Percentiles rank a stretch among this genome's conserved stretches.
Evolutionary conservation across 1,139 yeast species (phyloP).

Genomic region (Wickerhamomyces sp.): DNA sequence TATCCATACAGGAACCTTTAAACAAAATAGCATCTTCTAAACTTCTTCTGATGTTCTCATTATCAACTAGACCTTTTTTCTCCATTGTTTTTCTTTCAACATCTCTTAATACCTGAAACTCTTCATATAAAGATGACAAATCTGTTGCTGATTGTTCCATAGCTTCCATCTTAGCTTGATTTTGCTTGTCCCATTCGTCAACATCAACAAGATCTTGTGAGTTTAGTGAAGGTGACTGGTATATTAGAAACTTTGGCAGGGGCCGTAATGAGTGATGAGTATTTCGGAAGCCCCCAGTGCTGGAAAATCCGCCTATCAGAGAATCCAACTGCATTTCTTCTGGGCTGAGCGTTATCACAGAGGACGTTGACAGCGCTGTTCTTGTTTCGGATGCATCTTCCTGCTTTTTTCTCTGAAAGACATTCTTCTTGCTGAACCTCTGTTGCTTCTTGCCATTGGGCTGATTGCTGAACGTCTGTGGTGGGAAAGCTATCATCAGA

Average conservation of each 20-base stretch:
- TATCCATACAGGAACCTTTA: conserved; percentile 83
- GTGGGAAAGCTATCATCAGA: background rate
- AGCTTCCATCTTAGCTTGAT: conserved; percentile 43
- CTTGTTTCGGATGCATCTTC: background rate
- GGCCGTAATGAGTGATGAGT: conserved; percentile 21
- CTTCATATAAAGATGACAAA: conserved; percentile 48
- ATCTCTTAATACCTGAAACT: conserved; percentile 70
- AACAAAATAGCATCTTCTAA: conserved; percentile 83
- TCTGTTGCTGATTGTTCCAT: conserved; percentile 41
- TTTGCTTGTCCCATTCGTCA: conserved; percentile 53
- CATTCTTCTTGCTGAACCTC: background rate
- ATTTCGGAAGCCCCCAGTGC: conserved; percentile 10
- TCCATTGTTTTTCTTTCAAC: conserved; percentile 81
- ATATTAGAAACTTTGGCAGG: conserved; percentile 30
- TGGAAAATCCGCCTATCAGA: conserved; percentile 10
- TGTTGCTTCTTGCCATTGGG: conserved; percentile 9
- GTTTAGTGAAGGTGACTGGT: conserved; percentile 31
- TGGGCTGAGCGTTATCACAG: background rate
- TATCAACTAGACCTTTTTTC: conserved; percentile 76
- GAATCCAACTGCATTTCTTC: conserved; percentile 8
- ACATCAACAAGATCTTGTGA: conserved; percentile 24
- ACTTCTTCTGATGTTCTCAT: conserved; percentile 76
- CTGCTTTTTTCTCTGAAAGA: background rate
- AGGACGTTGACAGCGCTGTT: background rate
- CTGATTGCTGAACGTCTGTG: too few relatives aligned